Conservation (phyloP, 2,329 filamentous ascomycete species). For the Fusarium mexicanum region DNA sequence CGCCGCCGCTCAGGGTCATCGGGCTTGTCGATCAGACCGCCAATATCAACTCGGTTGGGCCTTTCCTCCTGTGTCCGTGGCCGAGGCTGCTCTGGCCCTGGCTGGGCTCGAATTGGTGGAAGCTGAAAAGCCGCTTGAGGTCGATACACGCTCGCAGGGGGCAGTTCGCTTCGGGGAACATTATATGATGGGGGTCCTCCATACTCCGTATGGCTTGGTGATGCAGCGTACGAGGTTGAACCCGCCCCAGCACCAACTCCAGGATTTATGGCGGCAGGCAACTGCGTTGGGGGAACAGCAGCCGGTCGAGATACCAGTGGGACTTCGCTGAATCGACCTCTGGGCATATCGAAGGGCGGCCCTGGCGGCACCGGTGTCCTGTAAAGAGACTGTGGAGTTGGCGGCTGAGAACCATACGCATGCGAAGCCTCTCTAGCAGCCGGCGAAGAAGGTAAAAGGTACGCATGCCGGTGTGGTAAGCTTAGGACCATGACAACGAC, state of each 20-base stretch:
- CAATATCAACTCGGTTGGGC: conserved; percentile 66
- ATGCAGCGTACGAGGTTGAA: conserved; percentile 54
- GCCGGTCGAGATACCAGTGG: conserved; percentile 36
- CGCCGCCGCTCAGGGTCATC: conserved; percentile 49
- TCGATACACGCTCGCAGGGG: conserved; percentile 46
- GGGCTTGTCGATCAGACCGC: conserved; percentile 68
- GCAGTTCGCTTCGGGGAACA: conserved; percentile 62
- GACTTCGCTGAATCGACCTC: conserved; percentile 53
- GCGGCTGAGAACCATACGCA: conserved; percentile 52
- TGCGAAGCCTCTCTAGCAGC: conserved; percentile 56
- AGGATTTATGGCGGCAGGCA: conserved; percentile 46
- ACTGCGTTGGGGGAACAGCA: conserved; percentile 44
- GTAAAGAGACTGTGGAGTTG: conserved; percentile 47
- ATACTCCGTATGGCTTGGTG: conserved; percentile 58
- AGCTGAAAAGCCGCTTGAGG: conserved; percentile 55
- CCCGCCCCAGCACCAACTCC: conserved; percentile 6
- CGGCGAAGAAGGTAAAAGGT: conserved; percentile 56
- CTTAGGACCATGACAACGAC: conserved; percentile 65
- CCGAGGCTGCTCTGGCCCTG: conserved; percentile 46
- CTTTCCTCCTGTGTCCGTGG: conserved; percentile 57
- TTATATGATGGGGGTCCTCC: conserved; percentile 60
- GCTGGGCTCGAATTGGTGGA: conserved; percentile 58
- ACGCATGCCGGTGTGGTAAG: conserved; percentile 50
- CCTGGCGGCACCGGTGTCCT: conserved; percentile 57
- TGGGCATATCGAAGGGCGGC: conserved; percentile 58